Conservation (phyloP, 169 alveolate species). For the Plasmodium coatneyi region DNA sequence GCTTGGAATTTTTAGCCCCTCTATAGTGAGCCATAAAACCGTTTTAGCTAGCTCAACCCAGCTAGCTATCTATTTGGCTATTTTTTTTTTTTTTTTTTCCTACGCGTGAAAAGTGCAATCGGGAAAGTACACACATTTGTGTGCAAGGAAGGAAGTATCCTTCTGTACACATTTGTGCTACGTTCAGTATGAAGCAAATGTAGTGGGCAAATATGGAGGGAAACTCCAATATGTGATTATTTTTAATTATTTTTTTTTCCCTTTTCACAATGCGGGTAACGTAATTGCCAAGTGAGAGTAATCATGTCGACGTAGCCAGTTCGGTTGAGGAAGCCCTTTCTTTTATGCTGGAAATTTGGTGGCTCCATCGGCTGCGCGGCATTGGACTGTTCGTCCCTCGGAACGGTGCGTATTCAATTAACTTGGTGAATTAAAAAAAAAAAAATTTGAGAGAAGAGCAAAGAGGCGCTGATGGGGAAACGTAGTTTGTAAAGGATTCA, state of each 20-base stretch:
- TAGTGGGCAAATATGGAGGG: background rate
- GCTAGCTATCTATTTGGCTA: background rate
- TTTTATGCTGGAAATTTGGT: background rate
- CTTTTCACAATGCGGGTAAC: background rate
- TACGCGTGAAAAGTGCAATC: background rate
- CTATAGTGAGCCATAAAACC: background rate
- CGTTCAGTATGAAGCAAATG: background rate
- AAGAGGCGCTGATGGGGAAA: background rate
- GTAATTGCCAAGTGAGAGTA: background rate
- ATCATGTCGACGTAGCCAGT: background rate
- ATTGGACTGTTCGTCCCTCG: background rate
- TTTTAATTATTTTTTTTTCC: background rate
- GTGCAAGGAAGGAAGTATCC: background rate
- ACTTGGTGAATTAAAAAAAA: background rate
- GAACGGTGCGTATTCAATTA: background rate
- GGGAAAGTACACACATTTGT: background rate
- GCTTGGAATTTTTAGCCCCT: background rate
- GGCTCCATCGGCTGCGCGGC: background rate
- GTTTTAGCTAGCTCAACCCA: background rate
- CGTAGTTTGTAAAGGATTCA: background rate
- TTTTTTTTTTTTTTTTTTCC: background rate
- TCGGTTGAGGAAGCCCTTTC: background rate
- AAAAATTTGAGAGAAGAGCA: background rate
- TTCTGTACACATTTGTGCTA: background rate
- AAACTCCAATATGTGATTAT: background rate